Conservation (phyloP, 176 grass and related monocot species). For the Elymus sibiricus region DNA sequence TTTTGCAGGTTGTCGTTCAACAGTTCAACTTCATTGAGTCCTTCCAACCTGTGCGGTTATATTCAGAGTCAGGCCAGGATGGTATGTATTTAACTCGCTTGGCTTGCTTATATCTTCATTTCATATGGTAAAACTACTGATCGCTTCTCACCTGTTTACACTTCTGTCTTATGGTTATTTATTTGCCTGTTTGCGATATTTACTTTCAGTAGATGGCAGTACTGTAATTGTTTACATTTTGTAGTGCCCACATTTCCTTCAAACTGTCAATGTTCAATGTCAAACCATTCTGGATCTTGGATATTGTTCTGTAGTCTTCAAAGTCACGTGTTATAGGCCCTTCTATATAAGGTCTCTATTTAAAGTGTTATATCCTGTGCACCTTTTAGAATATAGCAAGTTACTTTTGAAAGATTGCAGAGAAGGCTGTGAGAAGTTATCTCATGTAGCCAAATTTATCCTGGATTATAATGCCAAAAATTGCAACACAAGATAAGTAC, state of each 20-base stretch:
- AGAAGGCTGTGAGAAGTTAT: background rate
- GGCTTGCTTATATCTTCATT: background rate
- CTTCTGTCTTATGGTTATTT: background rate
- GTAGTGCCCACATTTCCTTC: background rate
- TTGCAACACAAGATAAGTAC: background rate
- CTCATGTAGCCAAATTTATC: background rate
- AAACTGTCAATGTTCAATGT: background rate
- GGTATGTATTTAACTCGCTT: slow-evolving; percentile 41
- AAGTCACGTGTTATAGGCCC: background rate
- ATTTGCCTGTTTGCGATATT: background rate
- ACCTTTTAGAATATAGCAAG: background rate
- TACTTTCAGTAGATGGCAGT: background rate
- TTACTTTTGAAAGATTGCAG: background rate
- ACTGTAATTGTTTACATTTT: background rate
- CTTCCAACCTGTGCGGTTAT: slow-evolving; percentile 54
- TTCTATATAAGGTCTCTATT: background rate
- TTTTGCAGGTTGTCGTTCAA: slow-evolving; percentile 75
- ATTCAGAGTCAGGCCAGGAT: slow-evolving; percentile 43
- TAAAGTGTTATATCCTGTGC: background rate
- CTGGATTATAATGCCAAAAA: background rate
- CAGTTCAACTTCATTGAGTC: slow-evolving; percentile 76
- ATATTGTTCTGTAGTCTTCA: background rate
- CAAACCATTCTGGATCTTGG: background rate
- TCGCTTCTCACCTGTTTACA: background rate
- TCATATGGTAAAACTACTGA: background rate